Base-by-base conservation (phyloP, 2,329 filamentous ascomycete species). In the Trichoderma endophyticum region DNA sequence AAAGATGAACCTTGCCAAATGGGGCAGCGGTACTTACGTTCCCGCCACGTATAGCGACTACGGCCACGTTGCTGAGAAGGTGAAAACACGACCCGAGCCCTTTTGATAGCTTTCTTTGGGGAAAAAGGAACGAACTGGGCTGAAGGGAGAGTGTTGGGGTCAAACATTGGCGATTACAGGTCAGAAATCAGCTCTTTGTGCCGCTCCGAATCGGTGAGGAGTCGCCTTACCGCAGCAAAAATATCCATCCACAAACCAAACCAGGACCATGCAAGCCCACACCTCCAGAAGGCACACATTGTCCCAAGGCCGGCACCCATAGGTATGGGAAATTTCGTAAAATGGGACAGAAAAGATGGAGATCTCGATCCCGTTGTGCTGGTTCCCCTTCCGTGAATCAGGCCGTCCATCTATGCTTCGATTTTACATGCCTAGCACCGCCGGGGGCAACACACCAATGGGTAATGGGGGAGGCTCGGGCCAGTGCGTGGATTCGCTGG, bases 301-400 rank as follows among this genome's bases (percentile, higher is more conserved):
- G 34, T 21, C 32, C 36, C 36, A 61, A 51, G 66, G 39, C 32
- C 48, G 24, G 62, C 54, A 66, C 65, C 56, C 62, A 54, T 63
- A 32, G 51, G 34, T 51, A 43, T 65, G 61, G 70, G 62, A 24
- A 71, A 66, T 51, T 66, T 30, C 54, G 39, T 48, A 11, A 66
- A 51, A 51, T 57, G 48, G 36, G 61, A 66, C 70, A 34, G 48
- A 21, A 43, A 66, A 30, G 32, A 66, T 51, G 11, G 54, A 71
- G 70, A 71, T 71, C 70, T 71, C 70, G 70, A 71, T 71, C 70
- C 61, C 56, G 56, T 66, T 28, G 30, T 28, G 51, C 30, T 24
- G 70, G 70, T 71, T 51, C 60, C 59, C 60, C n/a, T 34, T 39
- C 61, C 34, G 18, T 36, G 60, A 65, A 30, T 21, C 21, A 71